Base-by-base conservation (phyloP, 192 early-diverging fungal genomes). In the Coemansia sp. region DNA sequence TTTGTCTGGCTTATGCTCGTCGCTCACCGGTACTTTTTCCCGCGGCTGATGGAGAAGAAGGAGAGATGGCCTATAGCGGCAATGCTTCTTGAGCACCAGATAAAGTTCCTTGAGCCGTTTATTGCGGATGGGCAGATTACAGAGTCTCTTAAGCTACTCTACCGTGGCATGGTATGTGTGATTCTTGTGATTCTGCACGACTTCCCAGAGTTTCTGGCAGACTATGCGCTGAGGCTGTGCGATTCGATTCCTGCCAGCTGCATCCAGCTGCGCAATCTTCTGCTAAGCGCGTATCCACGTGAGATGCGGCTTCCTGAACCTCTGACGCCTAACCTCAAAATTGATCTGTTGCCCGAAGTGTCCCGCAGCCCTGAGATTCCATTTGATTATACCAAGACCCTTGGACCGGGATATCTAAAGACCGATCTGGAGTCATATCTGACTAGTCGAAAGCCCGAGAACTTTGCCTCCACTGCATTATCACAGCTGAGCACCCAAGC, bases 291-390 rank as follows among this genome's bases (percentile, higher is more conserved):
- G 4, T 98, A 95, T 81, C 96, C 97, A 19, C 85, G 93, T 41
- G 90, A 90, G 59, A 96, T 98, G 96, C 87, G 93, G 21, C 84
- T 98, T 62, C 97, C 97, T 0, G 97, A 99, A 80, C 97, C 97
- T 12, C 94, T 98, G 73, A 94, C 94, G 5, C 95, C 94, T 6
- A 95, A 95, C 66, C 84, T 99, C 65, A 93, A 95, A 74, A 93
- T 99, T 6, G 94, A 95, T 58, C 75, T 92, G 56, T 84, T 97
- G 54, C 89, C 95, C 5, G 97, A 97, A 69, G 93, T 95, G 49
- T 87, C 92, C 59, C 90, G 92, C 65, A 85, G 90, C 8, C 97
- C 97, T 1, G 84, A 84, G 6, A 89, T 99, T 22, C 82, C 95
- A 57, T 95, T 93, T n/a, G 94, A 96, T 65, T 94, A 93, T 69